These are phyloP conservation scores for Mucor saturninus DNA, from an alignment of 371 early-diverging fungal species.

Conservation along the genomic window DNA sequence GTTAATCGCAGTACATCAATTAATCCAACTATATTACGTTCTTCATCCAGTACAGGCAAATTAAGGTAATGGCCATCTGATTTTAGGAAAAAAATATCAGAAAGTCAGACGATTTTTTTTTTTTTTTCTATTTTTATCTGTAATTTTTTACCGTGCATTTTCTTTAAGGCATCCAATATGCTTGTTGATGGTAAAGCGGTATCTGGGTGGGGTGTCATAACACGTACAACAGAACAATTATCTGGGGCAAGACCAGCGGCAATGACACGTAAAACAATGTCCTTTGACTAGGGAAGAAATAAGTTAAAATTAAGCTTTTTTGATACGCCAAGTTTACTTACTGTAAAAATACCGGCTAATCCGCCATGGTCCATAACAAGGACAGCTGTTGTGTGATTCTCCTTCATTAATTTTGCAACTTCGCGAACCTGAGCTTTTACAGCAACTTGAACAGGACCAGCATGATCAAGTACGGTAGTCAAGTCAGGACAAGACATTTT, in stretches of 20 bases:
- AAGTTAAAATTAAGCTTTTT: neutral
- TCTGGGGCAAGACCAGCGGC: conserved; percentile 92
- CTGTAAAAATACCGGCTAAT: conserved; percentile 94
- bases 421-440: conserved; percentile 87
- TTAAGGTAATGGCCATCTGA: conserved; percentile 95
- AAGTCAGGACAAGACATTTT: conserved; percentile 92
- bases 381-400: conserved; percentile 88
- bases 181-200: conserved; percentile 83
- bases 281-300: conserved; percentile 57
- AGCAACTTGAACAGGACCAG: conserved; percentile 75
- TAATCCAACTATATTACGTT: conserved; percentile 79
- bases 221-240: conserved; percentile 91
- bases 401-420: conserved; percentile 91
- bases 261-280: conserved; percentile 95
- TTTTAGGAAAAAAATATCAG: conserved; percentile 12
- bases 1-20: conserved; percentile 95
- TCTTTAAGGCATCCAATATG: conserved; percentile 93
- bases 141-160: conserved; percentile 80
- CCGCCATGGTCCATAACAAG: conserved; percentile 85
- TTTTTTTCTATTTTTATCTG: neutral
- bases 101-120: neutral
- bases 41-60: conserved; percentile 89
- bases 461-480: conserved; percentile 76
- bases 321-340: conserved; percentile 45
- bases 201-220: conserved; percentile 99